phyloP scores from a whole-genome alignment of 345 rosid genomes.

The Combretum micranthum region DNA sequence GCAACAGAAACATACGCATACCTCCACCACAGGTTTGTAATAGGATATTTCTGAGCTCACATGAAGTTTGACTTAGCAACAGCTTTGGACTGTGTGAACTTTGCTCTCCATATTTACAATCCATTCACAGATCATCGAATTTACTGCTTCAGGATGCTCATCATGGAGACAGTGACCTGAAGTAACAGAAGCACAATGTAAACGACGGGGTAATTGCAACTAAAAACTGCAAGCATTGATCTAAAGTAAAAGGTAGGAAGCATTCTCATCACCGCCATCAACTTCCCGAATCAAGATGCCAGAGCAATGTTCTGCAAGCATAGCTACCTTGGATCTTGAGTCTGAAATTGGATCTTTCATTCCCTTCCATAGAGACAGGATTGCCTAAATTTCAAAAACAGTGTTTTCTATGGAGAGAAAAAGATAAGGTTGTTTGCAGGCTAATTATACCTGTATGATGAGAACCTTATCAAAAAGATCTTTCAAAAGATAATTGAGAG shows the following conservation, averaged over 20 bases:
- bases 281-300: constrained; percentile 43
- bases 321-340: constrained; percentile 52
- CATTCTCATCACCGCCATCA: constrained; percentile 48
- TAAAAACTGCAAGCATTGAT: not conserved
- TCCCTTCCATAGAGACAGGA: constrained; percentile 36
- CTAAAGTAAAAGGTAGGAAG: not conserved
- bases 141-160: constrained; percentile 62
- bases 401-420: not conserved
- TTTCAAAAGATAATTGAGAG: constrained; percentile 67
- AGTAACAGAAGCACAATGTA: not conserved
- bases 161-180: constrained; percentile 90
- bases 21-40: too few relatives aligned
- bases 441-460: constrained; percentile 53
- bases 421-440: not conserved
- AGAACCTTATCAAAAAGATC: constrained; percentile 47
- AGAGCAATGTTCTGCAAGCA: constrained; percentile 49
- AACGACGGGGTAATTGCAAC: not conserved
- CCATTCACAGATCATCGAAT: constrained; percentile 51
- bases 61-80: not conserved
- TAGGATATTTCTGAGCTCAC: too few relatives aligned
- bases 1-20: too few relatives aligned
- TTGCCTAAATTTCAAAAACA: not conserved
- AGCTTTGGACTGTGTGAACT: constrained; percentile 5
- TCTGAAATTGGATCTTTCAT: constrained; percentile 76
- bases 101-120: constrained; percentile 24